Evolutionary conservation across 257 asterid genomes (phyloP).

Genomic region (Agastache rugosa): DNA sequence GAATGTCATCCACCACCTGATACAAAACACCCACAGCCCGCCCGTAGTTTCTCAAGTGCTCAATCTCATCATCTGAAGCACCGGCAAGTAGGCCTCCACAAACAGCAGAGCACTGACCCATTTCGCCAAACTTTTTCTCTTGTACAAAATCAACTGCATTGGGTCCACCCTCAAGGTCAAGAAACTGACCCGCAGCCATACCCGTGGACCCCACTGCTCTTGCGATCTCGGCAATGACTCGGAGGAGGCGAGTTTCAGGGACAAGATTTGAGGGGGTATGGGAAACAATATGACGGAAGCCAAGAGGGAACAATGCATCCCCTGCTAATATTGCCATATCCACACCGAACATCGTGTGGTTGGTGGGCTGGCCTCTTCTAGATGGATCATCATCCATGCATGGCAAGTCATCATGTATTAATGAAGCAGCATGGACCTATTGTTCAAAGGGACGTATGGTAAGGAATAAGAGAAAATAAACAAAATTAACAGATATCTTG

Average conservation of each 20-base stretch:
- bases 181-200: constrained; percentile 94
- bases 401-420: constrained; percentile 93
- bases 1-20: constrained; percentile 69
- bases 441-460: constrained; percentile 11
- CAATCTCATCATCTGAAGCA: constrained; percentile 89
- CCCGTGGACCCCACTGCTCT: constrained; percentile 98
- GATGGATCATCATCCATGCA: constrained; percentile 98
- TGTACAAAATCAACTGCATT: constrained; percentile 74
- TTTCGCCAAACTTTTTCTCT: constrained; percentile 91
- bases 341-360: constrained; percentile 84
- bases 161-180: constrained; percentile 86
- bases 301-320: constrained; percentile 93
- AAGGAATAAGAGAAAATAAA: constrained; percentile 13
- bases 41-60: constrained; percentile 59
- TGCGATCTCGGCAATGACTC: constrained; percentile 86
- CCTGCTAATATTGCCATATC: constrained; percentile 98
- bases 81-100: constrained; percentile 90
- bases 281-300: constrained; percentile 88
- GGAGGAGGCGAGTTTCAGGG: constrained; percentile 68
- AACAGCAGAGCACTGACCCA: constrained; percentile 95
- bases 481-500: background rate
- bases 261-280: constrained; percentile 83
- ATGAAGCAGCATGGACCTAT: constrained; percentile 95
- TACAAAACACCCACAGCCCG: constrained; percentile 64
- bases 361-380: constrained; percentile 86